Percentiles rank a stretch among this genome's conserved stretches.
Evolutionary conservation across 805 yeast genomes (phyloP).

Genomic region (Ogataea polymorpha): DNA sequence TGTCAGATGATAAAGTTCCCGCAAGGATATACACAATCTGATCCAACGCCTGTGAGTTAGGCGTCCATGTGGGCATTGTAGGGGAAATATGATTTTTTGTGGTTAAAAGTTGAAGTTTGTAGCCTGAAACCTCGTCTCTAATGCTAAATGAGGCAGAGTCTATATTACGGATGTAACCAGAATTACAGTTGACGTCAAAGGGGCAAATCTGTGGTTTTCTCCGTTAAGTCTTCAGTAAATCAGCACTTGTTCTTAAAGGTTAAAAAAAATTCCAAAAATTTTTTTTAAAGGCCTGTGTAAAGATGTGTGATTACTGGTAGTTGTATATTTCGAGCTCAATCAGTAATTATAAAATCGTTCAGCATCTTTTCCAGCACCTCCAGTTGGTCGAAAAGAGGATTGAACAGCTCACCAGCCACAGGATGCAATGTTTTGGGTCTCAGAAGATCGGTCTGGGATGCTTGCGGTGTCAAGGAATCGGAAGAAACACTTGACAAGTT

Average conservation of each 20-base stretch:
- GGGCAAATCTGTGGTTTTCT: not conserved
- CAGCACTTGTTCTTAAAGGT: not conserved
- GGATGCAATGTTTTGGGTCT: constrained; percentile 35
- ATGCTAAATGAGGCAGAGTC: too few species aligned
- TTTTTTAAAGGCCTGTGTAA: too few species aligned
- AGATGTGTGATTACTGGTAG: too few species aligned
- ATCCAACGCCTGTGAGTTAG: constrained; percentile 56
- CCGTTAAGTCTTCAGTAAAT: not conserved
- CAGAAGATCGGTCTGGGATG: constrained; percentile 7
- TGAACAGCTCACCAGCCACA: constrained; percentile 50
- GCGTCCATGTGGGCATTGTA: constrained; percentile 52
- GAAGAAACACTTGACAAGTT: constrained; percentile 16
- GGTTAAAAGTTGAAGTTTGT: not conserved
- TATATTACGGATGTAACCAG: not conserved
- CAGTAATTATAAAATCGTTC: constrained; percentile 19
- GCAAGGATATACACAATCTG: constrained; percentile 66
- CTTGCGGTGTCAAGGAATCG: constrained; percentile 21
- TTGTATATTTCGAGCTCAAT: constrained; percentile 1
- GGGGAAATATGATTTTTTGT: constrained; percentile 1
- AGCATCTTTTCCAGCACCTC: constrained; percentile 29
- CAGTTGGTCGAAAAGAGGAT: constrained; percentile 54
- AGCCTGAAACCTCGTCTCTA: too few species aligned
- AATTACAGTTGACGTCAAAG: not conserved
- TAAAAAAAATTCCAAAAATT: not conserved
- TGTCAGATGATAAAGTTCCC: constrained; percentile 66